phyloP scores from a whole-genome alignment of 148 eudicot species.

The Dysphania ambrosioides region DNA sequence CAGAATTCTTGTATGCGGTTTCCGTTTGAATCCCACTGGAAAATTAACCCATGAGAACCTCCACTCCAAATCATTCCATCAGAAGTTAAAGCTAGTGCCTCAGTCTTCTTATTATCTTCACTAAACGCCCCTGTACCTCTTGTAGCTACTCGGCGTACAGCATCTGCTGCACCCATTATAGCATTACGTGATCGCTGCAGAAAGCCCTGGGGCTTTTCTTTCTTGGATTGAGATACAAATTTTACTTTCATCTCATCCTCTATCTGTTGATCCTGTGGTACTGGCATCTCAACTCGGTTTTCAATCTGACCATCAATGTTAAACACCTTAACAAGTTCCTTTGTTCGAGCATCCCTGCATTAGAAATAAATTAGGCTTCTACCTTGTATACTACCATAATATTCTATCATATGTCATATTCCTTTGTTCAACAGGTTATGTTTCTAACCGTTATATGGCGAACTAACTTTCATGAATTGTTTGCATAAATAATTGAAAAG shows the following conservation, averaged over 20 bases:
- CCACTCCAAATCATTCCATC: conserved; percentile 93
- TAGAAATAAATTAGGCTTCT: background rate
- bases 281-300: conserved; percentile 72
- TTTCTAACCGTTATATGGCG: too few species aligned
- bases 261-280: conserved; percentile 68
- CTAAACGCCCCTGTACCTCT: conserved; percentile 74
- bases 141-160: conserved; percentile 88
- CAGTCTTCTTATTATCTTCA: conserved; percentile 83
- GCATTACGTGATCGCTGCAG: conserved; percentile 90
- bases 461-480: too few species aligned
- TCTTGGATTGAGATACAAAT: conserved; percentile 67
- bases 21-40: conserved; percentile 92
- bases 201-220: conserved; percentile 87
- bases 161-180: conserved; percentile 97
- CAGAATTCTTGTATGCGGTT: conserved; percentile 69
- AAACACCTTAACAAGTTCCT: conserved; percentile 82
- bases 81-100: conserved; percentile 67
- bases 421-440: too few species aligned
- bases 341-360: conserved; percentile 95
- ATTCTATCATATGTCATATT: too few species aligned
- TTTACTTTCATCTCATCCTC: conserved; percentile 85
- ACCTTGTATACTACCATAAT: background rate
- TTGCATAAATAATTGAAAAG: background rate
- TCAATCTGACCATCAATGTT: conserved; percentile 84
- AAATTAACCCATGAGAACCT: conserved; percentile 72